Evolutionary conservation across 2,329 filamentous ascomycete species (phyloP).

Genomic region (Penicillium polonicum): DNA sequence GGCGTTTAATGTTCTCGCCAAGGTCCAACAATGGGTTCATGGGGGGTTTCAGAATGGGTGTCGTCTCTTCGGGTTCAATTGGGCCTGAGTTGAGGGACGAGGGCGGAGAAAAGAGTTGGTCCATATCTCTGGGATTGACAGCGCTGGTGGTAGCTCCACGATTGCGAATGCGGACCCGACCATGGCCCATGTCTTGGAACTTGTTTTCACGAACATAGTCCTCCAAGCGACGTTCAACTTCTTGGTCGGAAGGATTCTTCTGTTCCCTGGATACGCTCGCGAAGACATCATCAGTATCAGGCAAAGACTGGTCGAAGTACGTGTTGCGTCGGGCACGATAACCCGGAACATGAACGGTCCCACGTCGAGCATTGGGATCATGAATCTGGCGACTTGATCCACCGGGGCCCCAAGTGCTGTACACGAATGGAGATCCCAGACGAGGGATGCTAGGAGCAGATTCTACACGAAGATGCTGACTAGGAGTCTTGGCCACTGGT

Average conservation of each 20-base stretch:
- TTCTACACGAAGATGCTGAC: conserved; percentile 18
- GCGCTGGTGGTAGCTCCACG: conserved; percentile 63
- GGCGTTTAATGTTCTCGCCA: conserved; percentile 44
- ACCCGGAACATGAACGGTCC: conserved; percentile 47
- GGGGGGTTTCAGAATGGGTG: conserved; percentile 23
- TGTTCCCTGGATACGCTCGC: conserved; percentile 42
- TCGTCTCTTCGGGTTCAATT: conserved; percentile 26
- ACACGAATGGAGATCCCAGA: conserved; percentile 51
- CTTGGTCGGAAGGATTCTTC: conserved; percentile 54
- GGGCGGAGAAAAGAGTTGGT: conserved; percentile 56
- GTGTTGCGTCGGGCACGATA: conserved; percentile 53
- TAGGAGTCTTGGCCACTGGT: conserved; percentile 3
- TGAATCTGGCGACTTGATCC: conserved; percentile 34
- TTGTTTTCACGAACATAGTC: conserved; percentile 44
- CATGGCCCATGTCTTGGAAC: conserved; percentile 51
- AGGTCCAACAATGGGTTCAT: conserved; percentile 34
- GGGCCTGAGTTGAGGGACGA: conserved; percentile 33
- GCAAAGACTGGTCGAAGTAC: conserved; percentile 52
- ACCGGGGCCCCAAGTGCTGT: conserved; percentile 51
- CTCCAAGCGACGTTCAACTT: conserved; percentile 56
- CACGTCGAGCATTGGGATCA: conserved; percentile 38
- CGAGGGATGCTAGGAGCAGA: conserved; percentile 33
- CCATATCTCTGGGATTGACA: conserved; percentile 52
- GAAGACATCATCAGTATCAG: conserved; percentile 49
- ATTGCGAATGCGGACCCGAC: conserved; percentile 59